A percentile compares a stretch with the other conserved stretches of the same genome.
These are phyloP conservation scores for Colletotrichum sp. DNA, from an alignment of 2,329 filamentous ascomycete genomes.

Conservation along the genomic window DNA sequence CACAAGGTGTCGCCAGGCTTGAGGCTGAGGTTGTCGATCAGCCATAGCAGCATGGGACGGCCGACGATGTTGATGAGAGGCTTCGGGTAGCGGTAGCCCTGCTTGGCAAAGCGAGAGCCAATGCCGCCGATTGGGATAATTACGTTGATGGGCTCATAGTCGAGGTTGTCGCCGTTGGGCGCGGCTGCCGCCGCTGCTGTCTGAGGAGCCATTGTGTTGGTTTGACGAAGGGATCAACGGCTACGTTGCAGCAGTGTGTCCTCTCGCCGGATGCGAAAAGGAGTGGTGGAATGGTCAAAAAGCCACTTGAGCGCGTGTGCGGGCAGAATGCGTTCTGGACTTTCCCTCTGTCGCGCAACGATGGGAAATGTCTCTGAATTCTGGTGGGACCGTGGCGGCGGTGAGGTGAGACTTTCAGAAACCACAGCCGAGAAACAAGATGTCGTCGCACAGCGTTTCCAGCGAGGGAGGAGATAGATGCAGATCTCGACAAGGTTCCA, in stretches of 20 bases:
- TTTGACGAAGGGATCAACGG: neutral
- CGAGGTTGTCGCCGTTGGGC: constrained; percentile 11
- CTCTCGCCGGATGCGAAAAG: neutral
- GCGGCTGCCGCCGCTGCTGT: neutral
- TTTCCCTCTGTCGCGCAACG: neutral
- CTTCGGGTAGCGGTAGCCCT: constrained; percentile 35
- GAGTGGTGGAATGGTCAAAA: neutral
- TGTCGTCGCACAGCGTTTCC: neutral
- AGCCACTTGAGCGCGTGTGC: neutral
- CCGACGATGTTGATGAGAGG: constrained; percentile 36
- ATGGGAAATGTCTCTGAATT: neutral
- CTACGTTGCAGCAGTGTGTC: neutral
- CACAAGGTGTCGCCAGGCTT: constrained; percentile 29
- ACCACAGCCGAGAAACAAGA: neutral
- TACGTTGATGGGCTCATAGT: constrained; percentile 30
- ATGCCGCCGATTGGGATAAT: constrained; percentile 36
- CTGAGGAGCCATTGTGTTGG: constrained; percentile 8
- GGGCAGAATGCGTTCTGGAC: neutral
- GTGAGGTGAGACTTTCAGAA: constrained; percentile 4
- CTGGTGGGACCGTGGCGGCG: neutral
- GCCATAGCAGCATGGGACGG: constrained; percentile 33
- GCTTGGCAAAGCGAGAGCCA: constrained; percentile 32
- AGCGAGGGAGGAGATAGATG: neutral
- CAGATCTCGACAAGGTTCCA: neutral
- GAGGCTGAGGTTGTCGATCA: constrained; percentile 32